Evolutionary conservation across 345 rosid species (phyloP), one percentile per base, ranked within the genome.

Genomic region (Cochlearia excelsa): DNA sequence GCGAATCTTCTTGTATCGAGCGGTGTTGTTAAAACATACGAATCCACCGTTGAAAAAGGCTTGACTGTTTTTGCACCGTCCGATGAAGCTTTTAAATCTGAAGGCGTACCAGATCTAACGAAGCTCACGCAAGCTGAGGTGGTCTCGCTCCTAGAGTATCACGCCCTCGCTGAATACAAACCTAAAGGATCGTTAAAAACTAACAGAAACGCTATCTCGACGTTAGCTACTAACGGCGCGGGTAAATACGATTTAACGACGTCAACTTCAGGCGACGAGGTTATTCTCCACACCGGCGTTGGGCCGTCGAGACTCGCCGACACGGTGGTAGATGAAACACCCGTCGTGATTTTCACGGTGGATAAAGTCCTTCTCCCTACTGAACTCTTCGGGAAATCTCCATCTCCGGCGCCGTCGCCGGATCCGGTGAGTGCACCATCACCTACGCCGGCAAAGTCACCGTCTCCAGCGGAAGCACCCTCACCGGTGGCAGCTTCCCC

Each of bases 61-160:
- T 75, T 89, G 75, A 93, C 94, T 2, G 40, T 89, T 16, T 93
- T 93, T 42, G 97, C 97, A 11, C 97, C 99, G 34, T 66, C 71
- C 42, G 97, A 93, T 69, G 95, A 83, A 74, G 97, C 99, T 6
- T 93, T 93, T 39, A 87, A 85, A 75, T 86, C 82, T 2, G 51
- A 48, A 0, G 90, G 79, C 31, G 87, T 83, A 1, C 95, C 94
- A 10, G 90, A 83, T 81, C 76, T 87, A 55, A 75, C 57, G 73
- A 93, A 87, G 75, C 84, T 93, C 63, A 69, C 80, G 0, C 85
- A 74, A 55, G 90, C 97, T 37, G 88, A 83, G 26, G 54, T 72
- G 26, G 92, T 87, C 31, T 65, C 97, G 45, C 85, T 93, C 23
- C 71, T 93, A n/a, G 79, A 82, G 79, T 93, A 72, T 65, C 97